Percentiles rank a stretch among this genome's conserved stretches.
Evolutionary conservation across 1,284 basidiomycete species (phyloP).

Genomic region (Entoloma clypeatum): DNA sequence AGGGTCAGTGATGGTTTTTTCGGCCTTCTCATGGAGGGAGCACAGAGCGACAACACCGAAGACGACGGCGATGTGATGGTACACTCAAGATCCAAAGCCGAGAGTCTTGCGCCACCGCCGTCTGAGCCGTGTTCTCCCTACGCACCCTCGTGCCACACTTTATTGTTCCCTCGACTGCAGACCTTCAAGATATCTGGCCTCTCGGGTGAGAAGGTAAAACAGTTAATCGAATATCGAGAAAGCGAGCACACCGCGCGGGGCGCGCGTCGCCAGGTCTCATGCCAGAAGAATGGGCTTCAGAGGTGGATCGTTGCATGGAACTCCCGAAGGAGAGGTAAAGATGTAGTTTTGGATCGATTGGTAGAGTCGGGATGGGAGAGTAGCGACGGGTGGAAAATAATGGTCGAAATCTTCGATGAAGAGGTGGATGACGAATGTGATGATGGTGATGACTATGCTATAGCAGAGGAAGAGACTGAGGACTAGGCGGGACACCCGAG

Average conservation of each 20-base stretch:
- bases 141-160: constrained; percentile 1
- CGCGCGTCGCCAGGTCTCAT: neutral
- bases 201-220: constrained; percentile 23
- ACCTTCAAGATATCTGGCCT: constrained; percentile 29
- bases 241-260: neutral
- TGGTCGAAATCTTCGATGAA: constrained; percentile 24
- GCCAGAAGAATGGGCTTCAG: constrained; percentile 13
- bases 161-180: constrained; percentile 29
- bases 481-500: constrained; percentile 19
- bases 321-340: constrained; percentile 26
- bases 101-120: constrained; percentile 3
- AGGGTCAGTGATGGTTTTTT: constrained; percentile 34
- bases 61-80: constrained; percentile 1
- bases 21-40: constrained; percentile 30
- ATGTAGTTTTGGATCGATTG: constrained; percentile 31
- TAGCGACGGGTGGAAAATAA: constrained; percentile 18
- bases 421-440: constrained; percentile 27
- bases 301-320: constrained; percentile 33
- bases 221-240: constrained; percentile 17
- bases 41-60: constrained; percentile 12
- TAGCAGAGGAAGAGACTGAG: constrained; percentile 21
- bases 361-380: constrained; percentile 27
- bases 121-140: neutral
- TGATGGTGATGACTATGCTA: constrained; percentile 26
- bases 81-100: neutral